A percentile compares a stretch with the other conserved stretches of the same genome.
These are phyloP conservation scores for Sclerotinia trifoliorum DNA, from an alignment of 2,329 filamentous ascomycete genomes.

Conservation along the genomic window DNA sequence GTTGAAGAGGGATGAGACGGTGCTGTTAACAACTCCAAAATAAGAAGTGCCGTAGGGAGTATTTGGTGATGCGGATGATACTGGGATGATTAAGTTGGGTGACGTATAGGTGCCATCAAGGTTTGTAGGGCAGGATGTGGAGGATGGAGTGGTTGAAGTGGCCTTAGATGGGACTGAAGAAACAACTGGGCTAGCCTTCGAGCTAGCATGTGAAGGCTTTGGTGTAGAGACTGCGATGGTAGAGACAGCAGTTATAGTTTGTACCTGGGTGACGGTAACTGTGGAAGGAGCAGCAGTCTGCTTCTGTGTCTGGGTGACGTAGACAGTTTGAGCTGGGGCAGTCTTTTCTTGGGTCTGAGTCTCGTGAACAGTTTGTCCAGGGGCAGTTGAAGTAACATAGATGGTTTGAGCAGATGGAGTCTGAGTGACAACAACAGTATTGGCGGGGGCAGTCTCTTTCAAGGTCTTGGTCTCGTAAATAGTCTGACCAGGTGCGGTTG, in stretches of 20 bases:
- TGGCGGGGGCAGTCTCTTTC: constrained; percentile 12
- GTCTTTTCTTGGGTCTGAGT: constrained; percentile 1
- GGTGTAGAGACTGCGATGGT: neutral
- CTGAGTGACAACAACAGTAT: neutral
- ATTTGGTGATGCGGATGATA: constrained; percentile 54
- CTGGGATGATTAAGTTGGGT: constrained; percentile 62
- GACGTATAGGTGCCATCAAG: constrained; percentile 48
- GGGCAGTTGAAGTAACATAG: neutral
- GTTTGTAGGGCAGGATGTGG: constrained; percentile 21
- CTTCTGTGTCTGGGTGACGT: neutral
- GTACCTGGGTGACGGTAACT: neutral
- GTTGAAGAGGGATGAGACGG: constrained; percentile 62
- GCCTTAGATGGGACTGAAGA: neutral
- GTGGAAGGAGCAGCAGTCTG: neutral
- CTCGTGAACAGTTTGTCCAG: neutral
- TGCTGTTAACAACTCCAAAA: constrained; percentile 55
- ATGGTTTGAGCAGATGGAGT: constrained; percentile 1
- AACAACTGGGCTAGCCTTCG: neutral
- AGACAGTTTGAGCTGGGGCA: neutral
- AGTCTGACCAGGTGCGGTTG: constrained; percentile 16
- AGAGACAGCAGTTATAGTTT: neutral
- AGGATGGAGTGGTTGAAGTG: neutral
- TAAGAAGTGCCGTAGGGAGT: constrained; percentile 52
- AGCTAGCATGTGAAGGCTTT: neutral
- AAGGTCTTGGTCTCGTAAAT: constrained; percentile 23